Base-by-base conservation (phyloP, 106 monocot species). In the Acorus calamus region DNA sequence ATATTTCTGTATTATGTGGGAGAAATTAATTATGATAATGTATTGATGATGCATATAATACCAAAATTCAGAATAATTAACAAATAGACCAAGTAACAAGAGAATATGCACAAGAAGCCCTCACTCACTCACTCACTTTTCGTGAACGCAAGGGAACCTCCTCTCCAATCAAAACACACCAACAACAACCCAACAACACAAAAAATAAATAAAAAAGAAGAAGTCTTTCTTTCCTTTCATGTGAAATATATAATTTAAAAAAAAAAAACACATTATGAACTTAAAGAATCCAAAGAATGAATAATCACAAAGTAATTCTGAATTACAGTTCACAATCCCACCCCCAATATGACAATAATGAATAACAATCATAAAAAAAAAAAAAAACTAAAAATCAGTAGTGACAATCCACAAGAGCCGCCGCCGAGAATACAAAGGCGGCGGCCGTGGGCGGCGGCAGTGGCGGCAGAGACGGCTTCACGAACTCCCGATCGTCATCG, bases 321-420 rank as follows among this genome's bases (percentile, higher is more conserved):
- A 28, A 28, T 28, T 28, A 28, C 28, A 28, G 28, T 28, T 28
- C 28, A 28, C 28, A 28, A 28, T 28, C 28, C 28, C 28, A 28
- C 28, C 28, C 28, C 28, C 28, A 28, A 28, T 28, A 28, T 28
- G 1, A 28, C 28, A 28, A 28, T 28, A 56, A 46, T 45, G 4
- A 54, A 48, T 8, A n/a, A 67, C 55, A 46, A 67, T 6, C 4
- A 10, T 6, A 57, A 57, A 57, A 42, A 57, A 5, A 57, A 42
- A 41, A 57, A 7, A 57, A 57, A 41, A 12, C 13, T 12, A 7
- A 42, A 65, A 6, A 6, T 64, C 58, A 76, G 58, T 76, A 76
- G 64, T 76, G 76, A 50, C 76, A 76, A 53, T 56, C 76, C 62
- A 76, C 76, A 43, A 76, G 11, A 7, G 76, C 48, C 5, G 73